A percentile compares a stretch with the other conserved stretches of the same genome.
These are phyloP conservation scores for Verbascum thapsus DNA, from an alignment of 257 asterid species.

Conservation along the genomic window DNA sequence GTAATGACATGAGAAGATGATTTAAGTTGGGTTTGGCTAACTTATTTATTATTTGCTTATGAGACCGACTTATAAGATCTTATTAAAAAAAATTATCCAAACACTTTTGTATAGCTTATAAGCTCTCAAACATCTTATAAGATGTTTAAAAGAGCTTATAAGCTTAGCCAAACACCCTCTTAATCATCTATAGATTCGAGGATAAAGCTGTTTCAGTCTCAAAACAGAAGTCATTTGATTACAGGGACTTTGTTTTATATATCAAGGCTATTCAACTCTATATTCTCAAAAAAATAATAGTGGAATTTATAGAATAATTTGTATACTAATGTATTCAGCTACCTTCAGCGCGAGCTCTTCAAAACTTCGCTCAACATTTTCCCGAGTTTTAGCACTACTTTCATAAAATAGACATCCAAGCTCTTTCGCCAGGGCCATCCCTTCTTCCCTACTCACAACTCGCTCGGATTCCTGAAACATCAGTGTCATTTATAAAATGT, in stretches of 20 bases:
- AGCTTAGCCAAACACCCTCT: no score
- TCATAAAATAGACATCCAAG: slow-evolving; percentile 80
- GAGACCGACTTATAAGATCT: no score
- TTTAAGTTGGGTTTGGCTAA: no score
- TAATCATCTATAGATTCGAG: no score
- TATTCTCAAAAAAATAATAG: background rate
- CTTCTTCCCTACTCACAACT: slow-evolving; percentile 82
- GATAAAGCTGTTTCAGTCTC: background rate
- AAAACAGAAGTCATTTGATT: background rate
- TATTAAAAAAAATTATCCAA: no score
- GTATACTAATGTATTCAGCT: slow-evolving; percentile 15
- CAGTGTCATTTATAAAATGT: background rate
- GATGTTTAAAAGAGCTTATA: no score
- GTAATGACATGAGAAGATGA: no score
- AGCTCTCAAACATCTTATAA: no score
- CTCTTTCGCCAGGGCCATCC: slow-evolving; percentile 67
- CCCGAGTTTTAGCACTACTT: slow-evolving; percentile 92
- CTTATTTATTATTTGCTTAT: no score
- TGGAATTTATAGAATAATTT: slow-evolving; percentile 2
- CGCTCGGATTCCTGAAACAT: slow-evolving; percentile 77
- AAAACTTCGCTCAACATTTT: slow-evolving; percentile 80
- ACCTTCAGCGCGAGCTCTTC: slow-evolving; percentile 83
- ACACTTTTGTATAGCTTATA: no score
- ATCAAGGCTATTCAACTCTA: background rate
- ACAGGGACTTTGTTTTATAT: no score